Percentiles rank a stretch among this genome's conserved stretches.
Evolutionary conservation across 2,329 filamentous ascomycete species (phyloP).

Genomic region (Colletotrichum tropicale): DNA sequence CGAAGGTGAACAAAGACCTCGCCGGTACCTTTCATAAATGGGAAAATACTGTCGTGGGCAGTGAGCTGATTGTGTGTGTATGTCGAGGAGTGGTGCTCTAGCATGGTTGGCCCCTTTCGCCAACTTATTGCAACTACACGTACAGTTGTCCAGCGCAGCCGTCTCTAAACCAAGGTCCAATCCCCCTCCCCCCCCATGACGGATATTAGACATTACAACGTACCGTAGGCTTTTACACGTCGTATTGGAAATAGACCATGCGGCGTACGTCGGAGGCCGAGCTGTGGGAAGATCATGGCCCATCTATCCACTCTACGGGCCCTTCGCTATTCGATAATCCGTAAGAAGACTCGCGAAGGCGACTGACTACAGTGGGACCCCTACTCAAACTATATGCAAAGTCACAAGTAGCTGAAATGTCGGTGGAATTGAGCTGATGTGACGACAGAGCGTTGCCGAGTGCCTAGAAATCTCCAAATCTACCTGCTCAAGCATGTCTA

Average conservation of each 20-base stretch:
- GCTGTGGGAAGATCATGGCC: not conserved
- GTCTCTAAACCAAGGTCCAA: not conserved
- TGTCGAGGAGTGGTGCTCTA: not conserved
- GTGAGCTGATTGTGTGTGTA: not conserved
- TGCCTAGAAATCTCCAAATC: not conserved
- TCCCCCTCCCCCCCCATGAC: not conserved
- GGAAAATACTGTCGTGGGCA: not conserved
- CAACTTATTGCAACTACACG: not conserved
- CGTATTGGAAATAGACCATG: not conserved
- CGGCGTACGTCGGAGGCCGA: not conserved
- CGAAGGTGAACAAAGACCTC: not conserved
- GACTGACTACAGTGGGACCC: not conserved
- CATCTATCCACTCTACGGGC: not conserved
- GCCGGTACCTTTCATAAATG: not conserved
- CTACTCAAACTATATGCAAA: not conserved
- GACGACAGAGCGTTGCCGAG: not conserved
- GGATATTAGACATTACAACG: not conserved
- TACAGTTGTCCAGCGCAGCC: not conserved
- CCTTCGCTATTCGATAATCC: not conserved
- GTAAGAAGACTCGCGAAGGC: not conserved
- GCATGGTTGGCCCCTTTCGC: not conserved
- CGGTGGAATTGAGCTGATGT: not conserved
- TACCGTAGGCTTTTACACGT: not conserved
- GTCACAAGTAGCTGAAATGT: not conserved
- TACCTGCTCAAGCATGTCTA: not conserved